Conservation (phyloP, 2,329 filamentous ascomycete species). For the Diaporthe ilicicola region DNA sequence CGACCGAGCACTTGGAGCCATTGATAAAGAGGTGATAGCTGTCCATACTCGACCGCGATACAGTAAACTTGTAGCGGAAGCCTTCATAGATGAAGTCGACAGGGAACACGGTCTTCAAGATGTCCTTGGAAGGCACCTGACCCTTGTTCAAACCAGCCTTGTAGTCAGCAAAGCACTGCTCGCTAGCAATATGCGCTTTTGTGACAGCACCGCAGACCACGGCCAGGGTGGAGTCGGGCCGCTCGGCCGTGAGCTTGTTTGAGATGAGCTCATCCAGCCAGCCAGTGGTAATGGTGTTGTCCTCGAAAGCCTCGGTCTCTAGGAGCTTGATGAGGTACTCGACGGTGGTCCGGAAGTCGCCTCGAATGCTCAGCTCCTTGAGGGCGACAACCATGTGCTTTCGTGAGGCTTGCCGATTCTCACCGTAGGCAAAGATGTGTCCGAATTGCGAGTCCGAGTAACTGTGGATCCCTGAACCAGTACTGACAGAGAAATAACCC, state of each 20-base stretch:
- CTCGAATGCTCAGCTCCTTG: slow-evolving; percentile 98
- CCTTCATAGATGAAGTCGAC: slow-evolving; percentile 99
- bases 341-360: slow-evolving; percentile 98
- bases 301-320: slow-evolving; percentile 97
- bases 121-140: slow-evolving; percentile 95
- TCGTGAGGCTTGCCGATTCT: slow-evolving; percentile 93
- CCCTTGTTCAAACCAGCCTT: slow-evolving; percentile 91
- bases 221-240: slow-evolving; percentile 92
- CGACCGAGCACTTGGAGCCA: slow-evolving; percentile 93
- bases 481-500: slow-evolving; percentile 99
- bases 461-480: slow-evolving; percentile 95
- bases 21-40: slow-evolving; percentile 99
- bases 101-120: slow-evolving; percentile 96
- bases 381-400: slow-evolving; percentile 99
- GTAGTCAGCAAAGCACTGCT: slow-evolving; percentile 88
- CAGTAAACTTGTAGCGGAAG: slow-evolving; percentile 96
- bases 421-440: slow-evolving; percentile 98
- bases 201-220: slow-evolving; percentile 94
- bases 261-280: slow-evolving; percentile 99
- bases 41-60: slow-evolving; percentile 88
- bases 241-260: slow-evolving; percentile 95
- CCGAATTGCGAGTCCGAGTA: slow-evolving; percentile 99
- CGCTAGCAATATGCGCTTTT: slow-evolving; percentile 94
- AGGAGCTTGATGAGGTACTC: slow-evolving; percentile 99
- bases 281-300: slow-evolving; percentile 98